phyloP scores from a whole-genome alignment of 441 rosid species.

The Corymbia calophylla region DNA sequence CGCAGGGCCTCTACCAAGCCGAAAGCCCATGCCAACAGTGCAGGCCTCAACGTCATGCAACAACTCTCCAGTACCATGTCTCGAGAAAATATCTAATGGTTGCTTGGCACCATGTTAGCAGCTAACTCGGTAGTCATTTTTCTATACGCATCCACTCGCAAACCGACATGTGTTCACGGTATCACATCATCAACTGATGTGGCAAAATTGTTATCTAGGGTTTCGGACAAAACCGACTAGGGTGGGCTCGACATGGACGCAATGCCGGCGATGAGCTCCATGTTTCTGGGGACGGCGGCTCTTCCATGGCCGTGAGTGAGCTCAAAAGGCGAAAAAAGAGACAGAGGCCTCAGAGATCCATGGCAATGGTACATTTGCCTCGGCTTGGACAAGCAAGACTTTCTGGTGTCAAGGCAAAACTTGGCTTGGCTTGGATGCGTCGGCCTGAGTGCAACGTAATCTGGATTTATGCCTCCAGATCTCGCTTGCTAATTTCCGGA shows the following conservation, averaged over 20 bases:
- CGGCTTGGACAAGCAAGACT: neutral
- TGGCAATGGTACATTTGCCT: neutral
- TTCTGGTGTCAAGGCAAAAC: neutral
- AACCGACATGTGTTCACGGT: too few relatives aligned
- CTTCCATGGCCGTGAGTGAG: neutral
- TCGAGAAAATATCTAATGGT: too few relatives aligned
- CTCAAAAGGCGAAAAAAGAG: neutral
- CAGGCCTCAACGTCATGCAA: neutral
- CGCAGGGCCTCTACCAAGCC: neutral
- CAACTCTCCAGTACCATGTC: fast-evolving
- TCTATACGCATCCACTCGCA: neutral
- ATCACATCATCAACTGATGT: too few relatives aligned
- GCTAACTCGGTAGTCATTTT: too few relatives aligned
- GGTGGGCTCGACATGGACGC: too few relatives aligned
- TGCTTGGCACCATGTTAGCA: fast-evolving
- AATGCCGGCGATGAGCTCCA: too few relatives aligned
- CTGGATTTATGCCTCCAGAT: neutral
- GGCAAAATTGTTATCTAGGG: too few relatives aligned
- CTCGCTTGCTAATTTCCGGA: neutral
- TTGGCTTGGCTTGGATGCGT: neutral
- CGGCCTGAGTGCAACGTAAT: too few relatives aligned
- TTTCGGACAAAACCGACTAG: too few relatives aligned
- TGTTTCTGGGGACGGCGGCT: fast-evolving
- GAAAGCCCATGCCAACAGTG: neutral
- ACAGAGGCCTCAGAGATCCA: neutral